phyloP scores from a whole-genome alignment of 2,329 filamentous ascomycete species.

The Fusarium circinatum region DNA sequence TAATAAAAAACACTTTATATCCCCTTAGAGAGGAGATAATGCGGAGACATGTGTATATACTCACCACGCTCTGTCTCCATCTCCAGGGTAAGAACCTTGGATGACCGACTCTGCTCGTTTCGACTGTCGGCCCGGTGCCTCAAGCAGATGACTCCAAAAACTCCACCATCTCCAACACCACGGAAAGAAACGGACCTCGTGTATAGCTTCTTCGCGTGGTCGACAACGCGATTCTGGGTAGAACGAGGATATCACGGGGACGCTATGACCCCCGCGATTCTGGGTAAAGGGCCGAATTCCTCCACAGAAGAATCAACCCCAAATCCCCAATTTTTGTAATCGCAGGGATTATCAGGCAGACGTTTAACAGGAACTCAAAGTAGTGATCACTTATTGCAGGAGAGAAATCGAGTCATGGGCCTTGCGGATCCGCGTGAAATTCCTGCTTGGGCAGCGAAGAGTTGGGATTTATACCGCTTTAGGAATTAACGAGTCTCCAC shows the following conservation, averaged over 20 bases:
- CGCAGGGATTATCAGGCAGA: slow-evolving; percentile 16
- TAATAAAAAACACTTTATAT: no score
- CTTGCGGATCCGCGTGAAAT: neutral
- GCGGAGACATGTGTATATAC: neutral
- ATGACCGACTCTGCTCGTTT: neutral
- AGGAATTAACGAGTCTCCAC: neutral
- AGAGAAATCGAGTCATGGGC: neutral
- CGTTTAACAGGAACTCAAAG: neutral
- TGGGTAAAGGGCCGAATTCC: slow-evolving; percentile 30
- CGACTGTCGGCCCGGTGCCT: slow-evolving; percentile 7
- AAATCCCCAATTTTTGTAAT: neutral
- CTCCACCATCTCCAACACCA: neutral
- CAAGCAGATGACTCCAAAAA: slow-evolving; percentile 21
- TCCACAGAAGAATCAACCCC: slow-evolving; percentile 3
- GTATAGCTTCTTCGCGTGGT: slow-evolving; percentile 1
- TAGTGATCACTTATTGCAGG: neutral
- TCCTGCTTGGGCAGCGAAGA: neutral
- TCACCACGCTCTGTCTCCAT: neutral
- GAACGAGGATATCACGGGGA: slow-evolving; percentile 24
- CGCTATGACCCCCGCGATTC: slow-evolving; percentile 29
- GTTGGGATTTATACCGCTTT: slow-evolving; percentile 6
- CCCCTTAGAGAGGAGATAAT: no score
- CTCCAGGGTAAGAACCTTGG: neutral
- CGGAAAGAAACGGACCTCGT: slow-evolving; percentile 19
- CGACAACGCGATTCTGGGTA: neutral